These are phyloP conservation scores for Apiospora hydei DNA, from an alignment of 2,329 filamentous ascomycete species.

Conservation along the genomic window DNA sequence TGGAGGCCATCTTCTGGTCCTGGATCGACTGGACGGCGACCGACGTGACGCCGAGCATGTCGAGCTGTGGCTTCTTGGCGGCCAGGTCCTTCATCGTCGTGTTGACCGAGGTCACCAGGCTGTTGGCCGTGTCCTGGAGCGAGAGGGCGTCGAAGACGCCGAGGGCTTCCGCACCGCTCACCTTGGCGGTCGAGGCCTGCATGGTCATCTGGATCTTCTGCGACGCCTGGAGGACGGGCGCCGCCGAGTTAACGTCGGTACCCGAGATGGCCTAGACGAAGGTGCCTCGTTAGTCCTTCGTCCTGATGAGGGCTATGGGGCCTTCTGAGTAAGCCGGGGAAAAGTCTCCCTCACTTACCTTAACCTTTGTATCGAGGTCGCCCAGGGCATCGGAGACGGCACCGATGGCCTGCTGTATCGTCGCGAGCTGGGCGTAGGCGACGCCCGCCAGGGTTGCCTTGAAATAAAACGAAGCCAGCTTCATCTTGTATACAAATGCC, in stretches of 20 bases:
- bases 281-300: background rate
- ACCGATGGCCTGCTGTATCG: slow-evolving; percentile 66
- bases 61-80: slow-evolving; percentile 38
- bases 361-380: slow-evolving; percentile 48
- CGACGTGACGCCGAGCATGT: slow-evolving; percentile 38
- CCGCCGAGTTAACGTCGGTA: slow-evolving; percentile 56
- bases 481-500: slow-evolving; percentile 29
- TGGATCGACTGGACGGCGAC: slow-evolving; percentile 36
- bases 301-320: background rate
- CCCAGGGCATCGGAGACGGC: slow-evolving; percentile 66
- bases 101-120: slow-evolving; percentile 34
- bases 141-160: slow-evolving; percentile 35
- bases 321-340: background rate
- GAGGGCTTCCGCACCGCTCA: slow-evolving; percentile 37
- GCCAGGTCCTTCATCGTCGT: slow-evolving; percentile 33
- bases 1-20: slow-evolving; percentile 33
- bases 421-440: slow-evolving; percentile 59
- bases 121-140: slow-evolving; percentile 33
- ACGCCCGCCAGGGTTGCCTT: slow-evolving; percentile 59
- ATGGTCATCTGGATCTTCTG: slow-evolving; percentile 27
- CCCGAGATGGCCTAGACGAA: slow-evolving; percentile 44
- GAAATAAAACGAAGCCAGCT: slow-evolving; percentile 48
- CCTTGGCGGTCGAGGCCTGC: slow-evolving; percentile 36
- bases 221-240: slow-evolving; percentile 40
- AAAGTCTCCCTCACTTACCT: background rate